Base-by-base conservation (phyloP, 2,329 filamentous ascomycete species). In the Hymenoscyphus albidus region DNA sequence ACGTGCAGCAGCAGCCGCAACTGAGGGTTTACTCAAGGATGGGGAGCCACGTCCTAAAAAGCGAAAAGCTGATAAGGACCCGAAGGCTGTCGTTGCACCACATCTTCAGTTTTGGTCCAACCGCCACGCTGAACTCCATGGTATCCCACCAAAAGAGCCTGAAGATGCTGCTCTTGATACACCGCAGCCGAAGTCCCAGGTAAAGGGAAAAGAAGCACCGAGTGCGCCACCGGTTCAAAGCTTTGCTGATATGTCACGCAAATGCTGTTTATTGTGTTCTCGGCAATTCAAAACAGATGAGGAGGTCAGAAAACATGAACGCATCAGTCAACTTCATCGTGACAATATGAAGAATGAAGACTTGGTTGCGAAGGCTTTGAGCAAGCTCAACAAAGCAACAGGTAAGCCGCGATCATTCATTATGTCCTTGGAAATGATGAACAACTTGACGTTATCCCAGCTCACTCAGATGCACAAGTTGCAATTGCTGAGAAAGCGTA, bases 381-480 rank as follows among this genome's bases (percentile, higher is more conserved):
- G 69, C 22, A 79, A 79, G 64, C 73, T 80, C 9, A 73, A 69
- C 22, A 78, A 77, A 65, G 65, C 73, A 13, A 66, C 64, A 3
- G 44, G 44, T 51, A 51, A 10, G 44, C 44, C 22, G n/a, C 9
- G n/a, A 51, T 42, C 57, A 27, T 64, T 68, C 63, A 61, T 68
- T 70, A 65, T 62, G 44, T 39, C n/a, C 18, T 3, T 74, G 77
- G 76, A 79, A 74, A 88, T 92, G 93, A 97, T 97, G 93, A 97
- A 80, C 83, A 85, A 82, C 79, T 81, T 86, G 88, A 75, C 91
- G 92, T 93, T 93, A 94, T 85, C 94, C 93, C 93, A 97, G 93
- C 93, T 97, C 94, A 97, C 93, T 97, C 92, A 91, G 90, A 98
- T 89, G 88, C 91, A 85, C 81, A 81, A 85, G 81, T 80, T 87